Evolutionary conservation across 768 basidiomycete species (phyloP).

Genomic region (Leucocoprinus leucothites): DNA sequence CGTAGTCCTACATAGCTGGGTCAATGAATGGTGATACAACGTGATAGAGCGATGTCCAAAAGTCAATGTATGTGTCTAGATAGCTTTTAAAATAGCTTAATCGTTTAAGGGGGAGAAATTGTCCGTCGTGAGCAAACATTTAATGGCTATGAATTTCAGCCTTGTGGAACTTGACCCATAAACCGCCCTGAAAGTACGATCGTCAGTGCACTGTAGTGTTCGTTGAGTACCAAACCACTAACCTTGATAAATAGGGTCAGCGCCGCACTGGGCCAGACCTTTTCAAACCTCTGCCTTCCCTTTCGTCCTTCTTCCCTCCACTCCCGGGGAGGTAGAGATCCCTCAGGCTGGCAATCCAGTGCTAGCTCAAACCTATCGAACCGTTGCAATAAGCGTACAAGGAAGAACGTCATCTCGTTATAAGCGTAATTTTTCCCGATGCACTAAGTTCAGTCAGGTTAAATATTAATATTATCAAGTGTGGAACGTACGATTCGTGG

Average conservation of each 20-base stretch:
- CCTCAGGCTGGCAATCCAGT: constrained; percentile 56
- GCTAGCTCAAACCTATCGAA: constrained; percentile 60
- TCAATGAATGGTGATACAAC: too few relatives aligned
- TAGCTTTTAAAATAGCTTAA: too few relatives aligned
- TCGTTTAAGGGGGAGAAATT: too few relatives aligned
- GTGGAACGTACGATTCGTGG: constrained; percentile 46
- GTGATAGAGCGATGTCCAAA: too few relatives aligned
- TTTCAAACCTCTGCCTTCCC: constrained; percentile 53
- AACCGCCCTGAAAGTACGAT: constrained; percentile 41
- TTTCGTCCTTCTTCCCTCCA: constrained; percentile 41
- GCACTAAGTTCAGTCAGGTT: constrained; percentile 39
- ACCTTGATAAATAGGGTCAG: constrained; percentile 70
- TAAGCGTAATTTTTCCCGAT: constrained; percentile 74
- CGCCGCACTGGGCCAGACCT: constrained; percentile 59
- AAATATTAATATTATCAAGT: background rate
- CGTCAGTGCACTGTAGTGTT: background rate
- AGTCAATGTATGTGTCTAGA: too few relatives aligned
- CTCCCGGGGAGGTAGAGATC: constrained; percentile 56
- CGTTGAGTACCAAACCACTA: constrained; percentile 17
- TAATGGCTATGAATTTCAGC: constrained; percentile 9
- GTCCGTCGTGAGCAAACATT: background rate
- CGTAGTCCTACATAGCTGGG: too few relatives aligned
- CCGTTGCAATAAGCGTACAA: constrained; percentile 62
- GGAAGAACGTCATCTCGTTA: constrained; percentile 73
- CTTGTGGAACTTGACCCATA: constrained; percentile 53